phyloP scores from a whole-genome alignment of 805 yeast species.

The Teunomyces gatunensis region DNA sequence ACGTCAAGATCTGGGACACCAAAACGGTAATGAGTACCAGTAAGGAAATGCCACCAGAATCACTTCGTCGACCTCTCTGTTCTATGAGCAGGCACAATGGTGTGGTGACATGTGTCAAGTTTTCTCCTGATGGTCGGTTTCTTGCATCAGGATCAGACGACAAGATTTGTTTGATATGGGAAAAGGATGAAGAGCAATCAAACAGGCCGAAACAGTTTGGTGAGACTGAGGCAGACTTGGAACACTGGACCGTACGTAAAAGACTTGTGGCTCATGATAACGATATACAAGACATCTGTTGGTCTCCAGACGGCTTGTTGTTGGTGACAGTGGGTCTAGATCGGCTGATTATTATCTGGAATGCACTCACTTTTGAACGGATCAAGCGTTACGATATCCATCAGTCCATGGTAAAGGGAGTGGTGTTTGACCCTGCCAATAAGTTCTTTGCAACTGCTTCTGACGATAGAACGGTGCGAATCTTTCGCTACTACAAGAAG shows the following conservation, averaged over 20 bases:
- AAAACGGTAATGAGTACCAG: conserved; percentile 43
- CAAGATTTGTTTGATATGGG: conserved; percentile 88
- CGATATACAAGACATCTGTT: conserved; percentile 95
- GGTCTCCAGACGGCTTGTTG: conserved; percentile 94
- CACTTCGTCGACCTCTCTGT: conserved; percentile 59
- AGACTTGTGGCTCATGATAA: conserved; percentile 95
- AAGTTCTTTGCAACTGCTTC: conserved; percentile 96
- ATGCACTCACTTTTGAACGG: conserved; percentile 85
- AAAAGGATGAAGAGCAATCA: conserved; percentile 67
- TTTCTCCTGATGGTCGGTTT: conserved; percentile 88
- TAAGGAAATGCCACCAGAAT: conserved; percentile 19
- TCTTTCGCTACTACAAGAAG: conserved; percentile 77
- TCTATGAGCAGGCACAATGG: conserved; percentile 96
- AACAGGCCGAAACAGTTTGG: conserved; percentile 68
- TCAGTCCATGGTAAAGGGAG: conserved; percentile 93
- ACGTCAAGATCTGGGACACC: conserved; percentile 84
- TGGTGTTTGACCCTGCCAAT: conserved; percentile 96
- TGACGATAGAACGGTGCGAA: conserved; percentile 88
- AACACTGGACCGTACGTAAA: conserved; percentile 92
- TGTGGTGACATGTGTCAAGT: conserved; percentile 90
- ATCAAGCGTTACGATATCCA: conserved; percentile 88
- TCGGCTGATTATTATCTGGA: conserved; percentile 90
- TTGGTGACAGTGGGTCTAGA: conserved; percentile 94
- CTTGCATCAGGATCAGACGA: conserved; percentile 96
- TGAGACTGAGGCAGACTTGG: conserved; percentile 65